Evolutionary conservation across 139 green algal genomes (phyloP).

Genomic region (Parachlorella kessleri): DNA sequence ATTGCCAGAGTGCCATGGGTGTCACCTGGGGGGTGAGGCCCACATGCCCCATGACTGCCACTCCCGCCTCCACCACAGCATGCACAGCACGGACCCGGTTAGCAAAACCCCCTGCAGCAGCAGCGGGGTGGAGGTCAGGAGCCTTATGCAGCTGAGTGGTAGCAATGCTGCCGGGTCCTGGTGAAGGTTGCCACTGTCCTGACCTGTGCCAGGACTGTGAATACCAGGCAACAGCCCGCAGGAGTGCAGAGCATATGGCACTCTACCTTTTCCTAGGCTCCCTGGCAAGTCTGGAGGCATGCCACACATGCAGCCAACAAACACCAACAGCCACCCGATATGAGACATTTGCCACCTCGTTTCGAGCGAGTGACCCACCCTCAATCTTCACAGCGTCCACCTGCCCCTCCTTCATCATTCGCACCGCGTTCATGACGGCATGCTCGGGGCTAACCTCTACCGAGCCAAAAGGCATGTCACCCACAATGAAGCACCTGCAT

Average conservation of each 20-base stretch:
- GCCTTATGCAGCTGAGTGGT: no score
- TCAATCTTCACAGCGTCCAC: slow-evolving; percentile 99
- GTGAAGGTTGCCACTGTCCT: no score
- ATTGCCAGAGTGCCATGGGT: slow-evolving; percentile 90
- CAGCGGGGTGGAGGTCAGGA: background rate
- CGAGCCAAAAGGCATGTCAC: slow-evolving; percentile 91
- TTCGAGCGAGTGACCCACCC: no score
- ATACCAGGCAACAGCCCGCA: no score
- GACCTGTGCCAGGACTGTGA: no score
- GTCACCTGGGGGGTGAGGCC: slow-evolving; percentile 95
- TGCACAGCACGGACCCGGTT: slow-evolving; percentile 9
- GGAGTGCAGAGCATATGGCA: no score
- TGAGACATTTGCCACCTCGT: no score
- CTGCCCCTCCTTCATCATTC: slow-evolving; percentile 95
- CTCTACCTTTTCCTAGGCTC: no score
- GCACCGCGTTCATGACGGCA: slow-evolving; percentile 69
- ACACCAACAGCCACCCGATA: no score
- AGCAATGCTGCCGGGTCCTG: no score
- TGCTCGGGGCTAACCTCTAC: slow-evolving; percentile 76
- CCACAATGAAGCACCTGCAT: slow-evolving; percentile 42
- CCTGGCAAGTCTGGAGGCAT: no score
- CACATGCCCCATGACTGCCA: slow-evolving; percentile 99
- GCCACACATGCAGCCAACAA: no score
- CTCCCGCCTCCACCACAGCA: slow-evolving; percentile 87
- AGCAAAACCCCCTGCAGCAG: slow-evolving; percentile 5